These are phyloP conservation scores for Lactarius trivialis DNA, from an alignment of 768 basidiomycete species.

Conservation along the genomic window DNA sequence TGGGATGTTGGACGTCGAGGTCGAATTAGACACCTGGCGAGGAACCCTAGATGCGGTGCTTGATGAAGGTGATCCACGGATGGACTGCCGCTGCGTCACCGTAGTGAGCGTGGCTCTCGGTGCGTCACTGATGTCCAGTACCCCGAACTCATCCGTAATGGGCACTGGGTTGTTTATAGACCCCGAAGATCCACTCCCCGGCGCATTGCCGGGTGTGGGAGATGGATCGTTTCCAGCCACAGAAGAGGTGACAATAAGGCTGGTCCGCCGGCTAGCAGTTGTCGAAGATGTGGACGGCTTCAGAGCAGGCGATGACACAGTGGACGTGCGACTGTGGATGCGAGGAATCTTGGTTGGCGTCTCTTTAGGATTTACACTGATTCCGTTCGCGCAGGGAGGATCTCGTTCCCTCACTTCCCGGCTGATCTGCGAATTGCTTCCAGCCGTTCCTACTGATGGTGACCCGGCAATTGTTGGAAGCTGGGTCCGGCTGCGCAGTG, in stretches of 20 bases:
- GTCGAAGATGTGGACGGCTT: slow-evolving; percentile 42
- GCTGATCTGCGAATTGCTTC: slow-evolving; percentile 32
- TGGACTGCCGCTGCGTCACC: slow-evolving; percentile 45
- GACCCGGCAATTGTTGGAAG: slow-evolving; percentile 92
- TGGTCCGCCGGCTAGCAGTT: slow-evolving; percentile 56
- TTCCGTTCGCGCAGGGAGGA: slow-evolving; percentile 47
- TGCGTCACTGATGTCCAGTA: slow-evolving; percentile 57
- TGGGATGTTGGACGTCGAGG: slow-evolving; percentile 40
- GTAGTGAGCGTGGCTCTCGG: slow-evolving; percentile 41
- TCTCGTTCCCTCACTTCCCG: slow-evolving; percentile 46
- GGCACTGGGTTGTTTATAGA: slow-evolving; percentile 18
- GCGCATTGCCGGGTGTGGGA: slow-evolving; percentile 42
- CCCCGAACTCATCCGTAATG: slow-evolving; percentile 68
- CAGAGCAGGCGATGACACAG: slow-evolving; percentile 63
- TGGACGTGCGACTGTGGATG: slow-evolving; percentile 79
- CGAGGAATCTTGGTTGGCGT: slow-evolving; percentile 92
- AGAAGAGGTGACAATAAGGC: slow-evolving; percentile 45
- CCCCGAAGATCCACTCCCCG: slow-evolving; percentile 21
- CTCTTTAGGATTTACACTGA: slow-evolving; percentile 57
- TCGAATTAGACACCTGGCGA: slow-evolving; percentile 52
- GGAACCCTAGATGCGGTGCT: slow-evolving; percentile 53
- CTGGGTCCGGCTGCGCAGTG: slow-evolving; percentile 65
- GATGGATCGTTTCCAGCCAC: slow-evolving; percentile 59
- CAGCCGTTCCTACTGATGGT: slow-evolving; percentile 72
- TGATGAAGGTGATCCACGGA: slow-evolving; percentile 56